Evolutionary conservation across 352 stramenopile species (phyloP), one percentile per base, ranked within the genome.

Genomic region (Pythium sp.): DNA sequence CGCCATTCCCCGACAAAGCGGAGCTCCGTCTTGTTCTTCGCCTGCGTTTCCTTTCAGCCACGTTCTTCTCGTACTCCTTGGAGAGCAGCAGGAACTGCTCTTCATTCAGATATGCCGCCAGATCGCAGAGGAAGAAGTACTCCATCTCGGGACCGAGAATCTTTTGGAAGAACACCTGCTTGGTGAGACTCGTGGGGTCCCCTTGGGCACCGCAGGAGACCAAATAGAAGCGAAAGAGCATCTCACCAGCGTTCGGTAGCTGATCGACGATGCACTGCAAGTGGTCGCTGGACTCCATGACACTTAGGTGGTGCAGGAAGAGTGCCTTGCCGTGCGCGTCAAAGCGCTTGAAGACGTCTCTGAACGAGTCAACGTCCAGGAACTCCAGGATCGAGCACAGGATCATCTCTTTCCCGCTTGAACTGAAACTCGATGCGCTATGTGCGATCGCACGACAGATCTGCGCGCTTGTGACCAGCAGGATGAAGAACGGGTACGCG

Each of bases 351-450:
- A 84, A 92, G 26, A 91, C 73, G 38, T 91, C 81, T 53, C 72
- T 76, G 65, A 92, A 92, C 53, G 82, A 90, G n/a, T 87, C 81
- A 2, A 73, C 65, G 8, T 92, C 84, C 9, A 92, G 64, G 30
- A 84, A 71, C 36, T 89, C 79, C 15, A 91, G 66, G 30, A 92
- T 86, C 30, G 84, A 78, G 46, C 81, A 90, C 20, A 92, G 38
- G 8, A 91, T 80, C 84, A 92, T 92, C 46, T 92, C 82, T 26
- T 82, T 86, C 6, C 84, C 84, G n/a, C 84, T 92, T 3, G 78
- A 64, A 49, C 84, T 92, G 67, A 92, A 91, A 4, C 53, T 66
- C 6, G 56, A 61, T 0, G 82, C 81, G 30, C 87, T 78, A 20
- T 85, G 75, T 1, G 78, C 68, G 51, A 92, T 90, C n/a, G 81